These are phyloP conservation scores for Noccaea caerulescens DNA, from an alignment of 345 rosid genomes.

Conservation along the genomic window DNA sequence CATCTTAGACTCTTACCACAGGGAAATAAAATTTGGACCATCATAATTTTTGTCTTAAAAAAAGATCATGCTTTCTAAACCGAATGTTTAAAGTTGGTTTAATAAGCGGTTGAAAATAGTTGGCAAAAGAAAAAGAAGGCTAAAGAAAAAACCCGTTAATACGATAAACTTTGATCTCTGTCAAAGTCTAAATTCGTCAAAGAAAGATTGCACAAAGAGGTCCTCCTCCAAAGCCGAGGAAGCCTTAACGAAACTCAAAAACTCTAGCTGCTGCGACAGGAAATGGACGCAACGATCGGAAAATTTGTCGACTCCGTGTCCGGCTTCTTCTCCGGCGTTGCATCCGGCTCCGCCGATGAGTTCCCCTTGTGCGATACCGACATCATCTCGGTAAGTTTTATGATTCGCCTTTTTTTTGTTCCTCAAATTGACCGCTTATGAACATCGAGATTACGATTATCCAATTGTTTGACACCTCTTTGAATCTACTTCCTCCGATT, in stretches of 20 bases:
- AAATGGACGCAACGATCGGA: constrained; percentile 58
- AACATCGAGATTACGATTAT: constrained; percentile 8
- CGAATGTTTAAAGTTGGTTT: no score
- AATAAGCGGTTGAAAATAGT: no score
- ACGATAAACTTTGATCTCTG: neutral
- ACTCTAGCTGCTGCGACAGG: neutral
- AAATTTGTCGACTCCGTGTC: constrained; percentile 53
- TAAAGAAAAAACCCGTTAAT: no score
- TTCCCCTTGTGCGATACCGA: constrained; percentile 79
- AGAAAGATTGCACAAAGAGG: neutral
- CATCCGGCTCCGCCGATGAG: constrained; percentile 49
- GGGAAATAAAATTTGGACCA: no score
- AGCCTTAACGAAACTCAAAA: neutral
- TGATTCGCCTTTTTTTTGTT: neutral
- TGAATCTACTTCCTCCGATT: neutral
- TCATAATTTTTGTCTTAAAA: no score
- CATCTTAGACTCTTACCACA: no score
- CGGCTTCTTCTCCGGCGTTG: constrained; percentile 62
- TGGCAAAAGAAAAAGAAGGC: no score
- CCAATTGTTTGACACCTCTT: neutral
- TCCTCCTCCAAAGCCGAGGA: neutral
- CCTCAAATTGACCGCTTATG: neutral
- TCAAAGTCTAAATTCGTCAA: constrained; percentile 16
- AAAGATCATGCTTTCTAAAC: no score
- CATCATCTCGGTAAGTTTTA: constrained; percentile 57